Evolutionary conservation across 768 basidiomycete genomes (phyloP).

Genomic region (Phlebiopsis flavidoalba): DNA sequence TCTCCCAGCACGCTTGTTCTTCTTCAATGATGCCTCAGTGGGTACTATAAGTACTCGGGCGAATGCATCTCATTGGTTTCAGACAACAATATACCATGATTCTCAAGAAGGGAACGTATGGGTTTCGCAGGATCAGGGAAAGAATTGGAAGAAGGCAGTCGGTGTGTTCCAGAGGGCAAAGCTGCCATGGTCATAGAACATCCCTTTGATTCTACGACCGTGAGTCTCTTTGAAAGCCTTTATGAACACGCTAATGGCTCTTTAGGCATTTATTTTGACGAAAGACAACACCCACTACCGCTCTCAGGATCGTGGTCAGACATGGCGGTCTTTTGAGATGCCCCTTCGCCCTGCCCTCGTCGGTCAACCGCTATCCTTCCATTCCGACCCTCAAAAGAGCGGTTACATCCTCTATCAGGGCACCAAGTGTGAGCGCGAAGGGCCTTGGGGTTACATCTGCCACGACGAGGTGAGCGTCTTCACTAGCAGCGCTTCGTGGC

Average conservation of each 20-base stretch:
- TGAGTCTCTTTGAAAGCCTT: slow-evolving; percentile 28
- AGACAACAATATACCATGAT: slow-evolving; percentile 84
- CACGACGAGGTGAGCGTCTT: slow-evolving; percentile 61
- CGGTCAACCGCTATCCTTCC: slow-evolving; percentile 74
- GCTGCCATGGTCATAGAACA: slow-evolving; percentile 78
- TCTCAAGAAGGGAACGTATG: slow-evolving; percentile 59
- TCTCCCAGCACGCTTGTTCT: slow-evolving; percentile 73
- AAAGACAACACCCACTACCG: slow-evolving; percentile 75
- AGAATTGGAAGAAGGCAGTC: slow-evolving; percentile 46
- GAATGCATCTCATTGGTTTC: slow-evolving; percentile 2
- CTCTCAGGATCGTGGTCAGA: slow-evolving; percentile 81
- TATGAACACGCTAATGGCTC: slow-evolving; percentile 1
- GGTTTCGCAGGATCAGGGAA: slow-evolving; percentile 87
- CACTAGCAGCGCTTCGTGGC: neutral
- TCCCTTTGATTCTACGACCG: slow-evolving; percentile 76
- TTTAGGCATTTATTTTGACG: slow-evolving; percentile 84
- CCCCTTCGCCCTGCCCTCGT: slow-evolving; percentile 55
- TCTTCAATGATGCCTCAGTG: slow-evolving; percentile 91
- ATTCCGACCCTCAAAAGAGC: slow-evolving; percentile 67
- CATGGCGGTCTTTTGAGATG: slow-evolving; percentile 80
- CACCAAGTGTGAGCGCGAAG: slow-evolving; percentile 43
- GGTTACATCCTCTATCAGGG: slow-evolving; percentile 81
- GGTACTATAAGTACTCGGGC: slow-evolving; percentile 19
- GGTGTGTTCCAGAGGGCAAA: slow-evolving; percentile 54
- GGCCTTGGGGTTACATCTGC: slow-evolving; percentile 54